Percentiles rank a stretch among this genome's conserved stretches.
These are phyloP conservation scores for Peterozyma toletana DNA, from an alignment of 805 yeast species.

Conservation along the genomic window DNA sequence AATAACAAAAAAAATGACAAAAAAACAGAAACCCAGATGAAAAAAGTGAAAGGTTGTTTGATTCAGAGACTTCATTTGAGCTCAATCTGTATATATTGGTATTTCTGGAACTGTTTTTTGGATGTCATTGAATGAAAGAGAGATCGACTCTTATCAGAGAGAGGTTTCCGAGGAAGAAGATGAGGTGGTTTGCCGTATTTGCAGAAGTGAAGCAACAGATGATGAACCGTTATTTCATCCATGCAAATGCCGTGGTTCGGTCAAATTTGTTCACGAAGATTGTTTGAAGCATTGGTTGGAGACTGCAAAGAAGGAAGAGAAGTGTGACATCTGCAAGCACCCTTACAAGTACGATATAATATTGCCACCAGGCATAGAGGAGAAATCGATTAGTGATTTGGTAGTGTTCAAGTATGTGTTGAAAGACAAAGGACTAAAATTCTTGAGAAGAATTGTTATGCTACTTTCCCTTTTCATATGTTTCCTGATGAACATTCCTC, in stretches of 20 bases:
- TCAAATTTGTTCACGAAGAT: slow-evolving; percentile 87
- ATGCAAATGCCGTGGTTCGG: slow-evolving; percentile 90
- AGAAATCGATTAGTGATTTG: slow-evolving; percentile 11
- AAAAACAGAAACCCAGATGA: no score
- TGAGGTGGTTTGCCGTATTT: slow-evolving; percentile 76
- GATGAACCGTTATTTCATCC: slow-evolving; percentile 84
- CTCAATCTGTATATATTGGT: no score
- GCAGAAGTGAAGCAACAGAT: slow-evolving; percentile 82
- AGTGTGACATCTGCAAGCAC: slow-evolving; percentile 86
- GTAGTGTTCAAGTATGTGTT: slow-evolving; percentile 51
- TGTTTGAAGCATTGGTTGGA: slow-evolving; percentile 86
- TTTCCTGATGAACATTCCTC: slow-evolving; percentile 39
- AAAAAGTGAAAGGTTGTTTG: no score
- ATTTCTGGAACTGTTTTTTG: no score
- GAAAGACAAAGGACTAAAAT: slow-evolving; percentile 18
- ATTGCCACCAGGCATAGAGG: slow-evolving; percentile 37
- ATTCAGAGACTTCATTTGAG: no score
- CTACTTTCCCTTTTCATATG: slow-evolving; percentile 23
- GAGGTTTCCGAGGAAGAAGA: slow-evolving; percentile 9
- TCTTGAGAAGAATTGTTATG: slow-evolving; percentile 5
- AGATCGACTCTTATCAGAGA: no score
- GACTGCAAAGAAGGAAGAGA: slow-evolving; percentile 52
- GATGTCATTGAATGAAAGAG: no score
- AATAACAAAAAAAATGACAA: no score
- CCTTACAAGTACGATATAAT: slow-evolving; percentile 46